Evolutionary conservation across 345 rosid genomes (phyloP).

Genomic region (Laguncularia racemosa): DNA sequence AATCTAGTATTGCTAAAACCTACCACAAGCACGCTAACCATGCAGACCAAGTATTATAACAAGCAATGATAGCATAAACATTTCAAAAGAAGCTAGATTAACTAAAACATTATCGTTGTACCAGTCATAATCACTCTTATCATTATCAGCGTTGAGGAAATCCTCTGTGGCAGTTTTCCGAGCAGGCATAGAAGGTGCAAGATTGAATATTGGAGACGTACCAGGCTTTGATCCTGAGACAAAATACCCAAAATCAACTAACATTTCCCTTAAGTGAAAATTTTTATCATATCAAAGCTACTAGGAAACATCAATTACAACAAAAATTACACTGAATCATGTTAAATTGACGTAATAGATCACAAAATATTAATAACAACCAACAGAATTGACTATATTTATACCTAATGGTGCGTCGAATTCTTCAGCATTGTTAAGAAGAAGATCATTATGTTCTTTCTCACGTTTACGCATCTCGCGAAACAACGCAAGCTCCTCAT

Average conservation of each 20-base stretch:
- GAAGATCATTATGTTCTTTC: slow-evolving; percentile 60
- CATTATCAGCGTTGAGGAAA: slow-evolving; percentile 85
- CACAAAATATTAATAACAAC: no score
- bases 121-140: slow-evolving; percentile 98
- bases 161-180: slow-evolving; percentile 77
- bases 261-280: background rate
- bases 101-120: slow-evolving; percentile 9
- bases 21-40: no score
- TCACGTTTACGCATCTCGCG: slow-evolving; percentile 90
- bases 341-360: no score
- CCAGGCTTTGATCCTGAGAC: slow-evolving; percentile 72
- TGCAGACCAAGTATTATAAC: no score
- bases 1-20: no score
- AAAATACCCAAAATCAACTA: background rate
- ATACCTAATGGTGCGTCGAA: slow-evolving; percentile 72
- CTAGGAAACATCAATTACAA: background rate
- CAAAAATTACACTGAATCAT: no score
- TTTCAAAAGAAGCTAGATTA: no score
- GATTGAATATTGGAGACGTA: slow-evolving; percentile 70
- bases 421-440: slow-evolving; percentile 52
- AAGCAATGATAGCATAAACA: no score
- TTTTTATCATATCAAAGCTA: no score
- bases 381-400: background rate
- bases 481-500: slow-evolving; percentile 87
- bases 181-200: slow-evolving; percentile 41